phyloP scores from a whole-genome alignment of 192 early-diverging fungal species.

The Coemansia sp. region DNA sequence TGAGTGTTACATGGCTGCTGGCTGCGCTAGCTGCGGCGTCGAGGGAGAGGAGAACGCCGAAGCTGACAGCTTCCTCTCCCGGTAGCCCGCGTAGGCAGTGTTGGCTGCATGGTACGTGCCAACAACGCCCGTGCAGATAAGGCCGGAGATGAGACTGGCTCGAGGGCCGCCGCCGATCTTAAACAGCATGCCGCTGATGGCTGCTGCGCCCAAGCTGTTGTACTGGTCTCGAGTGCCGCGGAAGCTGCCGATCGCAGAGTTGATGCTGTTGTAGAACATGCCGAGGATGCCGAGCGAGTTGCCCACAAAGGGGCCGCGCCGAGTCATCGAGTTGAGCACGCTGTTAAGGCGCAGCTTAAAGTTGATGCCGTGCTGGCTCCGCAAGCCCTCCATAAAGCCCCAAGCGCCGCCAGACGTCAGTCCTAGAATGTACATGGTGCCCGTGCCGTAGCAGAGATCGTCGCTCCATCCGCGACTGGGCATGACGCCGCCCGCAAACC shows the following conservation, averaged over 20 bases:
- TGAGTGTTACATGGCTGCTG: constrained; percentile 10
- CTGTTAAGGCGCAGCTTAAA: constrained; percentile 82
- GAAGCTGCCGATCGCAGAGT: constrained; percentile 64
- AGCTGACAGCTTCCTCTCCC: constrained; percentile 21
- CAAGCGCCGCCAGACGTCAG: constrained; percentile 72
- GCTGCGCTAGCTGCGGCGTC: constrained; percentile 36
- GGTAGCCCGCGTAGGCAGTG: constrained; percentile 30
- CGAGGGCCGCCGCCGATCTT: constrained; percentile 71
- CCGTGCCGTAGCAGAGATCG: constrained; percentile 85
- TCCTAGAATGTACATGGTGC: constrained; percentile 76
- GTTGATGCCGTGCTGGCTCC: constrained; percentile 60
- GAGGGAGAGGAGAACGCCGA: constrained; percentile 28
- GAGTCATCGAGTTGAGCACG: constrained; percentile 79
- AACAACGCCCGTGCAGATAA: constrained; percentile 62
- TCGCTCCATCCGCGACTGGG: constrained; percentile 80
- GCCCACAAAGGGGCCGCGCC: constrained; percentile 82
- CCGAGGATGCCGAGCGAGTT: constrained; percentile 81
- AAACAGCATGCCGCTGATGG: constrained; percentile 75
- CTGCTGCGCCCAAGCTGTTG: constrained; percentile 73
- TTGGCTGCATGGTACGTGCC: constrained; percentile 56
- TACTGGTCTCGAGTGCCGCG: constrained; percentile 68
- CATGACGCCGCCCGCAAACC: constrained; percentile 53
- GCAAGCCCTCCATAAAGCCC: constrained; percentile 78
- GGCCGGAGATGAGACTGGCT: constrained; percentile 57
- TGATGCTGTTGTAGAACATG: constrained; percentile 82